phyloP scores from a whole-genome alignment of 495 filamentous ascomycete genomes.

The Penicillium odoratum region DNA sequence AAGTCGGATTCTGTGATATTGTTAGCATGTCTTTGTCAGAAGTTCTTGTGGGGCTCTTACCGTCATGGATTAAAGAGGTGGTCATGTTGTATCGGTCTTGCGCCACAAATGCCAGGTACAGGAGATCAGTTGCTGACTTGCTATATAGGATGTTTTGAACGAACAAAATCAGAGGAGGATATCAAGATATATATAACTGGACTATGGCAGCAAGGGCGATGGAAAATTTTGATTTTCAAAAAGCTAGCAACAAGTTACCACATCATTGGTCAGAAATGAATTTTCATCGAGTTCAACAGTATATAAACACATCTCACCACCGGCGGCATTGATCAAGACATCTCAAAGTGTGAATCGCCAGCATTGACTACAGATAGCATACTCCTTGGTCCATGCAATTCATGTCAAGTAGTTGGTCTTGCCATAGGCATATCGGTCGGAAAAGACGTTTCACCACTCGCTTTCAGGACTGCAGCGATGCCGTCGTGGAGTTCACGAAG shows the following conservation, averaged over 20 bases:
- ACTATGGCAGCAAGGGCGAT: neutral
- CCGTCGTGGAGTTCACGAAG: neutral
- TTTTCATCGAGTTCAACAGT: neutral
- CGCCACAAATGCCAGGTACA: neutral
- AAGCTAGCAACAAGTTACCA: neutral
- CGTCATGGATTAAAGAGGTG: neutral
- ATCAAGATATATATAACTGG: neutral
- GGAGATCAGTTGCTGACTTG: neutral
- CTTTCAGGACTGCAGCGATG: neutral
- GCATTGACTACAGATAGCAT: neutral
- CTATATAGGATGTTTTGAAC: neutral
- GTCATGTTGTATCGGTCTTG: neutral
- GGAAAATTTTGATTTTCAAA: neutral
- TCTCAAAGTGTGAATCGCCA: neutral
- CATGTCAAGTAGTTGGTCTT: neutral
- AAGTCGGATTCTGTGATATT: constrained; percentile 5
- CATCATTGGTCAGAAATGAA: neutral
- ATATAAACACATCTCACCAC: neutral
- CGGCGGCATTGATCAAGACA: neutral
- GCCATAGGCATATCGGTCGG: neutral
- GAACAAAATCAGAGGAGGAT: neutral
- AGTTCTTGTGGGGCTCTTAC: neutral
- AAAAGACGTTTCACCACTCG: neutral
- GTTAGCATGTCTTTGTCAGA: neutral
- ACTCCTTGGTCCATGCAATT: neutral